Conservation (phyloP, 225 moss, liverwort and hornwort genomes). For the Physcomitrellopsis africana region DNA sequence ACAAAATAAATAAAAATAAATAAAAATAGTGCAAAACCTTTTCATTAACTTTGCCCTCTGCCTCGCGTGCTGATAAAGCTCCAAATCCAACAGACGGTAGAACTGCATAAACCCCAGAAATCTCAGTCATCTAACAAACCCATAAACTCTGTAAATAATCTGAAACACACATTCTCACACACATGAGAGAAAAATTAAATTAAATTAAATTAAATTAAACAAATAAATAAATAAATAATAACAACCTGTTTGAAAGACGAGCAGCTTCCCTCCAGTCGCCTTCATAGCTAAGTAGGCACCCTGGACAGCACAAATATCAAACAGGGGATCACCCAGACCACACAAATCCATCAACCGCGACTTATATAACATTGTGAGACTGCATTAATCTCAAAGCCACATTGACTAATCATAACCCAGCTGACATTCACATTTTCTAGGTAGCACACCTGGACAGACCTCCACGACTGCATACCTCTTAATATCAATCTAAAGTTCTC, state of each 20-base stretch:
- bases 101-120: conserved; percentile 53
- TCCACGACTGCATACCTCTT: too few species aligned
- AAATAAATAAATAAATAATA: not conserved
- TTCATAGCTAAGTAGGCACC: conserved; percentile 95
- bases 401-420: too few species aligned
- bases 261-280: conserved; percentile 89
- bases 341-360: too few species aligned
- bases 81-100: conserved; percentile 86
- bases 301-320: conserved; percentile 38
- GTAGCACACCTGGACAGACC: too few species aligned
- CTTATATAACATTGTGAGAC: too few species aligned
- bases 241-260: conserved; percentile 92
- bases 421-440: too few species aligned
- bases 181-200: not conserved
- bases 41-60: conserved; percentile 86
- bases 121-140: conserved; percentile 1
- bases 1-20: too few species aligned
- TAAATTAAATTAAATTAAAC: too few species aligned
- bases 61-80: conserved; percentile 82
- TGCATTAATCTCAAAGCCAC: too few species aligned
- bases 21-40: conserved; percentile 49
- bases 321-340: not conserved
- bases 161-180: not conserved
- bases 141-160: conserved; percentile 9
- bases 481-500: too few species aligned